These are phyloP conservation scores for Rosa hybrid DNA, from an alignment of 331 rosid species.

Conservation along the genomic window DNA sequence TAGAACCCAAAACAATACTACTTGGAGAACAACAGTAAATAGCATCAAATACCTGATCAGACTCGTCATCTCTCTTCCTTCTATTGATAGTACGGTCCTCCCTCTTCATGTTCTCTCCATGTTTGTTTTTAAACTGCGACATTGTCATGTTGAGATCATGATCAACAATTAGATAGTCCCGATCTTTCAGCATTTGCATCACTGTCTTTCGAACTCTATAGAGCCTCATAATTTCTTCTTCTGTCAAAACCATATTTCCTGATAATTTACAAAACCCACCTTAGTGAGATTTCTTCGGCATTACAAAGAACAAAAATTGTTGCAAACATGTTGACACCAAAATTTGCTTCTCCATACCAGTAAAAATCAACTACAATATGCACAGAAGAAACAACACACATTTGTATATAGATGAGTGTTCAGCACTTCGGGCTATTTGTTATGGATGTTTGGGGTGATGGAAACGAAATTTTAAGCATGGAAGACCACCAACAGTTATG, in stretches of 20 bases:
- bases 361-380: neutral
- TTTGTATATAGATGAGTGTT: neutral
- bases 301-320: neutral
- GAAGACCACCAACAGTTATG: too few species aligned
- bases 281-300: neutral
- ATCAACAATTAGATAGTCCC: conserved; percentile 50
- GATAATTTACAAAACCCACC: neutral
- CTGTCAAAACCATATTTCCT: conserved; percentile 50
- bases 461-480: too few species aligned
- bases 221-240: conserved; percentile 47
- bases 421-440: too few species aligned
- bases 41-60: conserved; percentile 43
- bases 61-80: conserved; percentile 34
- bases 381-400: too few species aligned
- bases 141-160: conserved; percentile 56
- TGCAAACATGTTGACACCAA: neutral
- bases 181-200: conserved; percentile 52
- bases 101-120: conserved; percentile 54
- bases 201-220: conserved; percentile 56
- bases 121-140: conserved; percentile 48
- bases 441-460: too few species aligned
- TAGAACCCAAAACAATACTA: neutral
- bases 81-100: conserved; percentile 56
- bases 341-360: neutral
- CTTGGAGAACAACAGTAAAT: neutral